Base-by-base conservation (phyloP, 2,329 filamentous ascomycete species). In the Dactylonectria macrodidyma region DNA sequence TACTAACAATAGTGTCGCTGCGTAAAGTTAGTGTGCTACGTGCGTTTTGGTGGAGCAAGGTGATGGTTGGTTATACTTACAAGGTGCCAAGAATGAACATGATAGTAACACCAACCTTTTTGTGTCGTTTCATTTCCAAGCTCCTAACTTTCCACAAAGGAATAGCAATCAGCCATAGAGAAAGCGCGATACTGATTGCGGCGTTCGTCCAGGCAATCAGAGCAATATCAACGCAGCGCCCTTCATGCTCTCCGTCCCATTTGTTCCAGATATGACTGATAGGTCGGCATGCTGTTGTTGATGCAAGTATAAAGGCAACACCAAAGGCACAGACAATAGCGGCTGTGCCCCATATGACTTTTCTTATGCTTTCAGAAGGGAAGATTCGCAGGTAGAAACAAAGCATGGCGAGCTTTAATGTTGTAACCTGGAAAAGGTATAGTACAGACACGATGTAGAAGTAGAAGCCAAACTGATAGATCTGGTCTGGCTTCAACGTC, bases 331-430 rank as follows among this genome's bases (percentile, higher is more conserved):
- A 69, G 26, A 77, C 80, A 55, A 85, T 76, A 10, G 67, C 54
- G 3, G 80, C 72, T 1, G 79, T 79, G 3, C 68, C 74, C 73
- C 79, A 81, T 0, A 84, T 72, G 12, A 81, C 19, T 8, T 73
- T 70, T 5, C 76, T 73, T 11, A 81, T 78, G 0, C 46, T 65
- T 7, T 57, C 68, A 0, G 74, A 73, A 0, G 81, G 80, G 46
- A 85, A 85, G 52, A 85, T 81, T 19, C 80, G 76, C 16, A 83
- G 75, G 62, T 84, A 85, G 66, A 85, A 83, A 19, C 19, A 19
- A 19, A 19, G 19, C 19, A 19, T 19, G 19, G 19, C 19, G 19
- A 19, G 19, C 19, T 19, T 19, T 19, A 82, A 76, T 5, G 83
- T 69, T 11, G 78, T 77, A 59, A 82, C 76, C 36, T 80, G 76